phyloP scores from a whole-genome alignment of 1,284 basidiomycete genomes.

The Austroboletus rostrupii region DNA sequence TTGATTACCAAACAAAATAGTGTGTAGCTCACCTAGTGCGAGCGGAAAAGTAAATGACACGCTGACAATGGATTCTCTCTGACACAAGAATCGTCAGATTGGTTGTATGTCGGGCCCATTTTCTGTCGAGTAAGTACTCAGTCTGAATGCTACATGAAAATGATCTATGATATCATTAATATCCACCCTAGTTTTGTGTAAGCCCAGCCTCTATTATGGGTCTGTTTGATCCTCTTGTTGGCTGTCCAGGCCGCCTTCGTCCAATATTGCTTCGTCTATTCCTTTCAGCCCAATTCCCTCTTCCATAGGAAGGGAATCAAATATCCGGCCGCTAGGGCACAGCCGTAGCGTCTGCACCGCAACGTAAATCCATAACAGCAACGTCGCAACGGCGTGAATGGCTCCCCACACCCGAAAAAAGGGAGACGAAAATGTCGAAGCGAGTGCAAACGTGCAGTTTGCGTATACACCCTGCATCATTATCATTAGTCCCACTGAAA shows the following conservation, averaged over 20 bases:
- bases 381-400: slow-evolving; percentile 48
- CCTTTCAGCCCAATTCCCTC: slow-evolving; percentile 19
- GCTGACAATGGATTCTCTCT: no score
- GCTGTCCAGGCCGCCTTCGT: neutral
- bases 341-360: slow-evolving; percentile 39
- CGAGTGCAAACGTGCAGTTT: slow-evolving; percentile 56
- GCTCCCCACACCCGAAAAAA: slow-evolving; percentile 56
- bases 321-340: slow-evolving; percentile 40
- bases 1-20: no score
- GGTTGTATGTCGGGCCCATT: neutral
- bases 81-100: no score
- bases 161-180: neutral
- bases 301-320: slow-evolving; percentile 41
- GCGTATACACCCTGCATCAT: slow-evolving; percentile 56
- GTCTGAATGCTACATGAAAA: no score
- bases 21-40: no score
- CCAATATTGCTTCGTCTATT: neutral
- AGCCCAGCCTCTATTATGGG: neutral
- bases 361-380: slow-evolving; percentile 58
- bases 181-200: neutral
- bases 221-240: neutral
- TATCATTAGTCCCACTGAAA: slow-evolving; percentile 3
- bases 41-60: no score
- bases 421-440: slow-evolving; percentile 44
- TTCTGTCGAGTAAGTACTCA: neutral